Base-by-base conservation (phyloP, 192 early-diverging fungal genomes). In the Ambispora gerdemannii region DNA sequence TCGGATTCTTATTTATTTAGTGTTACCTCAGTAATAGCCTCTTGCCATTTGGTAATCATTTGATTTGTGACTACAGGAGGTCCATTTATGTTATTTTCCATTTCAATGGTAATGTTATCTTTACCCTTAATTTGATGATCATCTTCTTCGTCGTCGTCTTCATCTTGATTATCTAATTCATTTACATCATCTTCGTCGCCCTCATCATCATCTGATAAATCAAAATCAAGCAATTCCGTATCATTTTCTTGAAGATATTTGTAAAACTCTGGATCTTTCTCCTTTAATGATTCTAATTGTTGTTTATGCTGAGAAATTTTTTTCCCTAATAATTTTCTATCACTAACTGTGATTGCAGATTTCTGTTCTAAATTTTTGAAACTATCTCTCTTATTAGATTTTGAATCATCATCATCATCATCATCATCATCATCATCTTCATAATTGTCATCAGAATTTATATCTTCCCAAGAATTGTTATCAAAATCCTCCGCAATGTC, bases 161-260 rank as follows among this genome's bases (percentile, higher is more conserved):
- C 19, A 49, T 64, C 36, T 2, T 63, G 51, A 52, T 35, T 50
- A 32, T 50, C 76, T 64, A 72, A 58, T 22, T 72, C 67, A 32
- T 76, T 73, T 50, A 72, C 69, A 66, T 65, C 60, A 51, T 73
- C 66, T 25, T 62, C 55, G 2, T 70, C 65, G 3, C 56, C 74
- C 11, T 65, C 67, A 0, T 53, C 76, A 13, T 74, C 70, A 3
- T 75, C 79, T 0, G 82, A 79, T 33, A 86, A 77, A 22, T 86
- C 86, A 81, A 97, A 95, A 11, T 88, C 84, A 49, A 99, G 81
- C 55, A 95, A 86, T 50, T 81, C 87, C 33, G 84, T 73, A 78
- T 96, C 93, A 67, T 97, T 93, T 77, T 96, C 86, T 72, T 89
- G 73, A 78, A 98, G 80, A 75, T 86, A 98, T 77, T 98, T 81